phyloP scores from a whole-genome alignment of 257 asterid genomes.

The Nicotiana tabacum region DNA sequence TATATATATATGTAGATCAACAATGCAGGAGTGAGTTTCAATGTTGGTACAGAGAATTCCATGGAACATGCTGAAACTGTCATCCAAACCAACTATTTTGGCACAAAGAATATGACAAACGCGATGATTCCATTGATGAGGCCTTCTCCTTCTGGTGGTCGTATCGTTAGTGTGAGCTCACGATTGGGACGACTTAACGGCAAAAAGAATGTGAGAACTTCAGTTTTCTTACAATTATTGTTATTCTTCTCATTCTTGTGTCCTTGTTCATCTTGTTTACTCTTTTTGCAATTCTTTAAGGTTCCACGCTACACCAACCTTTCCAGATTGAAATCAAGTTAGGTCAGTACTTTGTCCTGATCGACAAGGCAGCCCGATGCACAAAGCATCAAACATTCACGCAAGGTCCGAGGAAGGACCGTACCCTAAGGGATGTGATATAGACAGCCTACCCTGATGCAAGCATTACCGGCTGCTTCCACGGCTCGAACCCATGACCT shows the following conservation, averaged over 20 bases:
- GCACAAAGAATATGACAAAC: constrained; percentile 71
- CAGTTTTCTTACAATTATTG: background rate
- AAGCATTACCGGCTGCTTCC: too few species aligned
- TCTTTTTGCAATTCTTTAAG: background rate
- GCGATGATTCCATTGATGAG: constrained; percentile 71
- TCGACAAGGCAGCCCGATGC: background rate
- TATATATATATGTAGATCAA: constrained; percentile 38
- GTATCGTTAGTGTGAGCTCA: constrained; percentile 74
- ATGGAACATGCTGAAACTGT: constrained; percentile 66
- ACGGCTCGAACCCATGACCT: too few species aligned
- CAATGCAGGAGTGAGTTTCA: constrained; percentile 85
- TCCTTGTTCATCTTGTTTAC: background rate
- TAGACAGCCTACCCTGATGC: too few species aligned
- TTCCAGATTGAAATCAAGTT: background rate
- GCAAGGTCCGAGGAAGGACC: too few species aligned
- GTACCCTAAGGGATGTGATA: too few species aligned
- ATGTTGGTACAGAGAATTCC: constrained; percentile 58
- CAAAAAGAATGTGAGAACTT: constrained; percentile 44
- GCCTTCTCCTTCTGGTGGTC: constrained; percentile 62
- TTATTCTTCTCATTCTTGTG: background rate
- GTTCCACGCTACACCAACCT: background rate
- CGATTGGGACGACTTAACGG: constrained; percentile 76
- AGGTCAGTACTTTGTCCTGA: background rate
- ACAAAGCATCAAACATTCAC: too few species aligned
- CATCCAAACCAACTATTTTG: constrained; percentile 63